Evolutionary conservation across 2,329 filamentous ascomycete genomes (phyloP).

Genomic region (Monosporascus cannonballus): DNA sequence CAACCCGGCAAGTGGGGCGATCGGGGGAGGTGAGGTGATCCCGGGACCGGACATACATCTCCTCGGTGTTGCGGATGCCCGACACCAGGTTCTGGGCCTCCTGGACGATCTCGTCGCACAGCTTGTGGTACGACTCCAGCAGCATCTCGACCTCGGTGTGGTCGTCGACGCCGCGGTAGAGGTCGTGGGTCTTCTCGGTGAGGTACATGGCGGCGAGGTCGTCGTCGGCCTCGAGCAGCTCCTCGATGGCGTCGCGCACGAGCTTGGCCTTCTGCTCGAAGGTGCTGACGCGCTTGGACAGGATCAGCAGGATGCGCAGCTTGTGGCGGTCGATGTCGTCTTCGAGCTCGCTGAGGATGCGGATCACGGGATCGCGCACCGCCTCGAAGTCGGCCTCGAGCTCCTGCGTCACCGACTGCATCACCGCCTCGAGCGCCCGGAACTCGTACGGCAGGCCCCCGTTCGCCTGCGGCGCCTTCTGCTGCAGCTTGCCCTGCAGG

Average conservation of each 20-base stretch:
- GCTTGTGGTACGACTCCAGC: constrained; percentile 93
- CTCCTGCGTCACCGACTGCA: constrained; percentile 88
- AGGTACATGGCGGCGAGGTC: constrained; percentile 94
- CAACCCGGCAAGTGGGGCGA: neutral
- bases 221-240: constrained; percentile 92
- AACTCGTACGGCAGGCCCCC: constrained; percentile 86
- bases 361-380: constrained; percentile 85
- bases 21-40: neutral
- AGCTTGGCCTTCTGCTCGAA: constrained; percentile 97
- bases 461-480: constrained; percentile 59
- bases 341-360: constrained; percentile 82
- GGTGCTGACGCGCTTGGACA: constrained; percentile 91
- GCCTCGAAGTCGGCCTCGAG: constrained; percentile 93
- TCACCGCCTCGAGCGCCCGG: constrained; percentile 86
- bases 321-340: constrained; percentile 96
- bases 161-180: constrained; percentile 70
- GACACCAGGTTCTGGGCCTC: constrained; percentile 88
- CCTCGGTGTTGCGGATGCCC: constrained; percentile 94
- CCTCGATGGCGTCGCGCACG: constrained; percentile 90
- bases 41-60: constrained; percentile 64
- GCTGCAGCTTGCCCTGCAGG: constrained; percentile 82
- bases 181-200: constrained; percentile 75
- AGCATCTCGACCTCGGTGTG: constrained; percentile 97
- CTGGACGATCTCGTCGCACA: constrained; percentile 96
- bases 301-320: constrained; percentile 80